Percentiles rank a stretch among this genome's conserved stretches.
These are phyloP conservation scores for Auriscalpium microsporum DNA, from an alignment of 768 basidiomycete genomes.

Conservation along the genomic window DNA sequence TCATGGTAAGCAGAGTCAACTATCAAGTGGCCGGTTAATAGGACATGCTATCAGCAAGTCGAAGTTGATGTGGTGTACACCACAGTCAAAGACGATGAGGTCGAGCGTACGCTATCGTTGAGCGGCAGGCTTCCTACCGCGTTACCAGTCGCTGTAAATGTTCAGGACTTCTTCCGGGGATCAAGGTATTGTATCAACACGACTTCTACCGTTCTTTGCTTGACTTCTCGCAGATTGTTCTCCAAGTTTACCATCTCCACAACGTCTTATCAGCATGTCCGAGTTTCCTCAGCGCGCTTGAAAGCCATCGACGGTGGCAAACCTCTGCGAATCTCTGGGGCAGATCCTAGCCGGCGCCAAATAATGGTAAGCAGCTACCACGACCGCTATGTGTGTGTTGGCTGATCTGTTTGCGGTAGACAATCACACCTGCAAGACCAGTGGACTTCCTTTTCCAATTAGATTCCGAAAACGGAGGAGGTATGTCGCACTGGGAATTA, in stretches of 20 bases:
- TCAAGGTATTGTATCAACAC: conserved; percentile 43
- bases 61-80: conserved; percentile 59
- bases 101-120: conserved; percentile 46
- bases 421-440: conserved; percentile 65
- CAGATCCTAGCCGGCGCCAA: conserved; percentile 35
- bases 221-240: conserved; percentile 50
- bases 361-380: conserved; percentile 35
- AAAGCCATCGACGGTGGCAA: conserved; percentile 37
- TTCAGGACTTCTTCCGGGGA: conserved; percentile 93
- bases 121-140: conserved; percentile 54
- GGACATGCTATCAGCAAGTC: conserved; percentile 46
- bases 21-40: not conserved
- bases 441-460: conserved; percentile 77
- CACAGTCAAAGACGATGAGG: conserved; percentile 42
- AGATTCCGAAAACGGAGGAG: conserved; percentile 53
- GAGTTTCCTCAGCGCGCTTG: conserved; percentile 55
- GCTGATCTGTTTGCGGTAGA: conserved; percentile 35
- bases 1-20: conserved; percentile 40
- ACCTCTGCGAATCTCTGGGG: conserved; percentile 44
- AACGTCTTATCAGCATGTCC: conserved; percentile 70
- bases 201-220: not conserved
- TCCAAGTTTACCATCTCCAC: conserved; percentile 88
- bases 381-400: not conserved
- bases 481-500: conserved; percentile 27
- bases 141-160: conserved; percentile 84